These are phyloP conservation scores for Geotrichum citri-aurantii DNA, from an alignment of 1,139 yeast genomes.

Conservation along the genomic window DNA sequence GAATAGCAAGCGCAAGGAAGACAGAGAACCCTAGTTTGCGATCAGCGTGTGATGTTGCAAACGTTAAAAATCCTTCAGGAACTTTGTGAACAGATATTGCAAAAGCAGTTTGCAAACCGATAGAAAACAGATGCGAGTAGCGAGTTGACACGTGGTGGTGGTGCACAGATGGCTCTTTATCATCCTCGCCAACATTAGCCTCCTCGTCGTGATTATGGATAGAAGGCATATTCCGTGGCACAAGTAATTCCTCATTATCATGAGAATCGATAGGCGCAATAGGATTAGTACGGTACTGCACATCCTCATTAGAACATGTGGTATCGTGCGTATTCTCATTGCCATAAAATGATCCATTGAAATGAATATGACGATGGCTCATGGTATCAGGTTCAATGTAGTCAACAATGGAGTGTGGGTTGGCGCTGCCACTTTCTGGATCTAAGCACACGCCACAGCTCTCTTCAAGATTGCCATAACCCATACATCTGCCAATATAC, in stretches of 20 bases:
- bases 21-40: constrained; percentile 70
- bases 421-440: constrained; percentile 24
- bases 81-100: constrained; percentile 86
- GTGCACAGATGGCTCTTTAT: constrained; percentile 40
- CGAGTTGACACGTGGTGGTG: constrained; percentile 82
- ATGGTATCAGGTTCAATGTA: constrained; percentile 17
- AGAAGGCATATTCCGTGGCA: not conserved
- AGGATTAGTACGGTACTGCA: not conserved
- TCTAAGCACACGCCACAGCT: constrained; percentile 16
- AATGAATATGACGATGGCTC: constrained; percentile 14
- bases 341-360: not conserved
- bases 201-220: constrained; percentile 7
- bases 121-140: constrained; percentile 66
- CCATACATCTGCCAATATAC: constrained; percentile 48
- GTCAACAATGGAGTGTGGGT: constrained; percentile 12
- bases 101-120: constrained; percentile 83
- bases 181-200: not conserved
- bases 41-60: constrained; percentile 69
- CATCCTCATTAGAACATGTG: not conserved
- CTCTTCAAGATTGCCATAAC: constrained; percentile 46
- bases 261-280: not conserved
- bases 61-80: constrained; percentile 92
- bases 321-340: not conserved
- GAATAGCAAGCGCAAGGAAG: constrained; percentile 76
- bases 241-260: not conserved